Conservation (phyloP, 352 stramenopile species). For the Phytophthora ramorum region DNA sequence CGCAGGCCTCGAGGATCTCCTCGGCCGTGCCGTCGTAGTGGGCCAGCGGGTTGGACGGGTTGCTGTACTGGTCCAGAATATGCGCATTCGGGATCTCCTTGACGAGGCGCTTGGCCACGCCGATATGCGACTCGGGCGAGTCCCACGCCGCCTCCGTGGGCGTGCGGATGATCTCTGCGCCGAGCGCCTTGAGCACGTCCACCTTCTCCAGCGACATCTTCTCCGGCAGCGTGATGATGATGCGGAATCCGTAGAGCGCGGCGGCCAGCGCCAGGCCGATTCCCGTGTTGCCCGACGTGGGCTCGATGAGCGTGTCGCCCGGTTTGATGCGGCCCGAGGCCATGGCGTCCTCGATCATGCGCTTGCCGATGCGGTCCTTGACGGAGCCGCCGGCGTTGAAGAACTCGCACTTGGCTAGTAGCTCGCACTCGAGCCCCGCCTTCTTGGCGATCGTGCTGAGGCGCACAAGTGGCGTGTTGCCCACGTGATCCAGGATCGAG, state of each 20-base stretch:
- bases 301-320: constrained; percentile 96
- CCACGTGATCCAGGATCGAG: constrained; percentile 94
- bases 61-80: constrained; percentile 98
- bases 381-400: constrained; percentile 96
- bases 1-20: constrained; percentile 95
- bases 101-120: constrained; percentile 93
- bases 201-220: constrained; percentile 98
- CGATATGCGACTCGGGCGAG: constrained; percentile 95
- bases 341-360: constrained; percentile 95
- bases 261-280: constrained; percentile 97
- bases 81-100: constrained; percentile 95
- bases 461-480: constrained; percentile 95
- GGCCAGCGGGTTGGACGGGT: constrained; percentile 95
- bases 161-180: constrained; percentile 96
- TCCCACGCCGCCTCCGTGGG: constrained; percentile 96
- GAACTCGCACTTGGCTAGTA: constrained; percentile 97
- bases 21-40: constrained; percentile 97
- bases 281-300: constrained; percentile 98
- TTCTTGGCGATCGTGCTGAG: constrained; percentile 94
- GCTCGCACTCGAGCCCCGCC: constrained; percentile 94
- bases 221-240: constrained; percentile 94
- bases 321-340: constrained; percentile 89
- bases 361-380: constrained; percentile 91
- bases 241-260: constrained; percentile 96
- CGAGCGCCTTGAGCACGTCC: constrained; percentile 95